These are phyloP conservation scores for Syzygium syzygioides DNA, from an alignment of 441 rosid species.

Conservation along the genomic window DNA sequence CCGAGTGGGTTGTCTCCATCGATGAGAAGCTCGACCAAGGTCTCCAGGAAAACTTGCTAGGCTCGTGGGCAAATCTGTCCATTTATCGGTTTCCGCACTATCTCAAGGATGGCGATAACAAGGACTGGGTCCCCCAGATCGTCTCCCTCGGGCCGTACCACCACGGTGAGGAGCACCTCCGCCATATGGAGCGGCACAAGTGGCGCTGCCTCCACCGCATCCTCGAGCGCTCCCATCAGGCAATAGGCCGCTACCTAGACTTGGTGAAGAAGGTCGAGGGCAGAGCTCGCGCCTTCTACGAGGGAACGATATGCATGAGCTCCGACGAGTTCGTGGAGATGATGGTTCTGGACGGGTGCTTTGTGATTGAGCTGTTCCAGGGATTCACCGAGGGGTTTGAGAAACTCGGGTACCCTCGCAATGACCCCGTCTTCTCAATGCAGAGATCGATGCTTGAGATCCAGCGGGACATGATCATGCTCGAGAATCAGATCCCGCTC, in stretches of 20 bases:
- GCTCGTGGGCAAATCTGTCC: conserved; percentile 48
- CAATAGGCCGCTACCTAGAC: conserved; percentile 44
- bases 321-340: background rate
- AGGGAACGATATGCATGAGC: conserved; percentile 27
- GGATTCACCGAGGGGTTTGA: background rate
- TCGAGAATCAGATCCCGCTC: conserved; percentile 76
- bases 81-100: conserved; percentile 72
- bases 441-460: background rate
- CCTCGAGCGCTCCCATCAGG: conserved; percentile 46
- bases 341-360: background rate
- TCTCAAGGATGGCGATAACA: conserved; percentile 58
- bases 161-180: conserved; percentile 52
- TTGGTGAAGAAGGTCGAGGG: conserved; percentile 60
- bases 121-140: conserved; percentile 59
- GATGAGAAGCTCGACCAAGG: conserved; percentile 54
- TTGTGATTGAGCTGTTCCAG: background rate
- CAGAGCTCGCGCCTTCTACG: conserved; percentile 56
- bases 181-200: conserved; percentile 76
- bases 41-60: conserved; percentile 35
- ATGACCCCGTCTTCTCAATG: background rate
- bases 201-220: conserved; percentile 64
- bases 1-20: conserved; percentile 60
- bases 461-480: conserved; percentile 70
- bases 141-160: conserved; percentile 80
- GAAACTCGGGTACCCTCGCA: background rate